These are phyloP conservation scores for Daldinia bambusicola DNA, from an alignment of 495 filamentous ascomycete genomes.

Conservation along the genomic window DNA sequence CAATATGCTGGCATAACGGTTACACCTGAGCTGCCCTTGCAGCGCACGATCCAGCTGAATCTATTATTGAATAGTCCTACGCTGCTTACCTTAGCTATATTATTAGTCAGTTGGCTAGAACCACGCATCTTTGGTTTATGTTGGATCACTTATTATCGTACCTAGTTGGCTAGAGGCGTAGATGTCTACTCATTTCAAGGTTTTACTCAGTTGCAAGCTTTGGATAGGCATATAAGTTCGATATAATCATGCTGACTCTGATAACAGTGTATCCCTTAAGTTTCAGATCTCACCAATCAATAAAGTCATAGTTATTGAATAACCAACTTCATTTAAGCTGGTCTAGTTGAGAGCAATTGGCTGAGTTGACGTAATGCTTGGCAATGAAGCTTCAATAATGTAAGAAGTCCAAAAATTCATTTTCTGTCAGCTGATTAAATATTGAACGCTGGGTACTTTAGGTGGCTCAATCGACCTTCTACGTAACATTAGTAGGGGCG, in stretches of 20 bases:
- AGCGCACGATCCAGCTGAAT: background rate
- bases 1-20: constrained; percentile 17
- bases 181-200: background rate
- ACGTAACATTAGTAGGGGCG: background rate
- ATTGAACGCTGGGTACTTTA: background rate
- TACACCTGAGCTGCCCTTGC: background rate
- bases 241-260: constrained; percentile 20
- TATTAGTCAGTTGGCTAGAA: background rate
- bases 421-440: constrained; percentile 5
- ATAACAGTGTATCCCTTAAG: constrained; percentile 10
- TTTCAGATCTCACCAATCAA: constrained; percentile 17
- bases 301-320: constrained; percentile 9
- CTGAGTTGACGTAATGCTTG: constrained; percentile 7
- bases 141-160: constrained; percentile 2
- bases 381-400: background rate
- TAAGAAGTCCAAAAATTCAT: background rate
- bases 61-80: background rate
- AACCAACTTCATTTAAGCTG: constrained; percentile 2
- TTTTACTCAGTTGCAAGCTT: background rate
- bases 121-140: background rate
- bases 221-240: background rate
- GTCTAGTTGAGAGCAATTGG: background rate
- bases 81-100: background rate
- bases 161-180: background rate
- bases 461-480: background rate